Base-by-base conservation (phyloP, 306 rosid species). In the Gynostemma pentaphyllum region DNA sequence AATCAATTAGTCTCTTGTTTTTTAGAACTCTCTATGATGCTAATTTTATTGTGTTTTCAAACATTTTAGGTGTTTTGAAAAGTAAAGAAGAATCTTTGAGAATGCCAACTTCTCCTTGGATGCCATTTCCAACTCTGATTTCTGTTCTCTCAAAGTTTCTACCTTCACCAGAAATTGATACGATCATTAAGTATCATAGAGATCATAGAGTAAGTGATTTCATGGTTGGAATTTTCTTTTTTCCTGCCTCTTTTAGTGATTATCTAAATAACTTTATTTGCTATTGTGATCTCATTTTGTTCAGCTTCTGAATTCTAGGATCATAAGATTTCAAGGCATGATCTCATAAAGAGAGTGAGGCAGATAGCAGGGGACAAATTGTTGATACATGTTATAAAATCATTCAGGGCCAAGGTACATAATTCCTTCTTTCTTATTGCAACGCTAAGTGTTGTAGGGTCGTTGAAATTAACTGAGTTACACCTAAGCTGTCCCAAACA, bases 51-150 rank as follows among this genome's bases (percentile, higher is more conserved):
- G 5, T n/a, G 42, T 52, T 46, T 67, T 65, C 10, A 24, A 60
- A 71, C 75, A 26, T 72, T n/a, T 68, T 37, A 92, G 99, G 73
- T 26, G 18, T 39, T 62, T 51, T 19, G 45, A 83, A 70, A 53
- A 57, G 34, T 50, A 74, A 47, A 49, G 82, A 47, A 49, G 82
- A 71, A 28, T 71, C 80, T 1, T 5, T 66, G 62, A 76, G 71
- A 44, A 66, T 52, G 76, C 99, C 99, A 10, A 68, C 79, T 28
- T 88, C 96, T 0, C 99, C 96, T 11, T 88, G 95, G 95, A 78
- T 92, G 82, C 88, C 95, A 52, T 78, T 92, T 45, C 74, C 94
- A 2, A 11, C 72, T 66, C 68, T 92, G 23, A 79, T 92, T 29
- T 69, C 83, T 4, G 83, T 62, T 45, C 96, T 92, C 23, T 75